These are phyloP conservation scores for Xylaria hypoxylon DNA, from an alignment of 2,329 filamentous ascomycete genomes.

Conservation along the genomic window DNA sequence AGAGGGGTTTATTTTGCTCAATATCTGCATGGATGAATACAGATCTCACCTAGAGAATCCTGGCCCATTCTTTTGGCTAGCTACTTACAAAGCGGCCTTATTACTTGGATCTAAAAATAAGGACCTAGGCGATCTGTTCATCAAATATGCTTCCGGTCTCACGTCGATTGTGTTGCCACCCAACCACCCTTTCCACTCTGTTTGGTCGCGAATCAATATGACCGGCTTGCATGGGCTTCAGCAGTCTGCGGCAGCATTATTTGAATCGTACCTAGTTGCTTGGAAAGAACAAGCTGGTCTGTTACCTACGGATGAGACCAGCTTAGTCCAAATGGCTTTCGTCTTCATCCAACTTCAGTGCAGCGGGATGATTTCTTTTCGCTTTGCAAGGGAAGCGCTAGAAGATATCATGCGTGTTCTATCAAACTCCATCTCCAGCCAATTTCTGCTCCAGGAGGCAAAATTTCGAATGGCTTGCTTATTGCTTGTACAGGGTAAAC, in stretches of 20 bases:
- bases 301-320: slow-evolving; percentile 38
- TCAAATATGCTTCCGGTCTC: slow-evolving; percentile 47
- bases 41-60: slow-evolving; percentile 45
- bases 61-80: slow-evolving; percentile 49
- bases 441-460: slow-evolving; percentile 46
- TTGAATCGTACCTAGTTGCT: slow-evolving; percentile 46
- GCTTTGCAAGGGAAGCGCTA: slow-evolving; percentile 42
- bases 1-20: slow-evolving; percentile 46
- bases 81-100: slow-evolving; percentile 48
- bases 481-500: slow-evolving; percentile 37
- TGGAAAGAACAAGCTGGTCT: slow-evolving; percentile 44
- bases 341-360: slow-evolving; percentile 48
- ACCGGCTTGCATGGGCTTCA: slow-evolving; percentile 45
- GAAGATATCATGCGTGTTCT: slow-evolving; percentile 39
- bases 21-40: slow-evolving; percentile 48
- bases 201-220: slow-evolving; percentile 47
- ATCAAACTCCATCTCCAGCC: slow-evolving; percentile 33
- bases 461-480: slow-evolving; percentile 44
- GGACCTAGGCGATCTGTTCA: slow-evolving; percentile 44
- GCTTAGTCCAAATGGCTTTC: slow-evolving; percentile 46
- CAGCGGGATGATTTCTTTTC: slow-evolving; percentile 44
- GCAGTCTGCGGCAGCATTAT: slow-evolving; percentile 43
- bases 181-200: slow-evolving; percentile 46
- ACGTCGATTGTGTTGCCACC: slow-evolving; percentile 43
- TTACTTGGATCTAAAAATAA: slow-evolving; percentile 43